These are phyloP conservation scores for Calonectria pseudoreteaudii DNA, from an alignment of 2,329 filamentous ascomycete species.

Conservation along the genomic window DNA sequence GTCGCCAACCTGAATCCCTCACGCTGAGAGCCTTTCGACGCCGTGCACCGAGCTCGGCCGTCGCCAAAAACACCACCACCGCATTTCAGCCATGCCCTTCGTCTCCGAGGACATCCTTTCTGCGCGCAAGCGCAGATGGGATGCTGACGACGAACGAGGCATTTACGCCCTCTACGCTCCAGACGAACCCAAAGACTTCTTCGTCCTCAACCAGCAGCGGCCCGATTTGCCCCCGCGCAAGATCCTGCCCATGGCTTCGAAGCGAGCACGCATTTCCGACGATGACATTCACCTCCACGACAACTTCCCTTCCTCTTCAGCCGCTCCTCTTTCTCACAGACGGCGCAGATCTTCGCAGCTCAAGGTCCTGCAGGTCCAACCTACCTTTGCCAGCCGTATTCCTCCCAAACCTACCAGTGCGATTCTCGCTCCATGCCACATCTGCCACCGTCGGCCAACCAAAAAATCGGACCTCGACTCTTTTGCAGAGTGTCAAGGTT, in stretches of 20 bases:
- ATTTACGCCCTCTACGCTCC: slow-evolving; percentile 41
- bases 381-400: slow-evolving; percentile 22
- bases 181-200: slow-evolving; percentile 42
- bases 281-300: slow-evolving; percentile 36
- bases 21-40: slow-evolving; percentile 26
- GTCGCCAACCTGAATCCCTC: slow-evolving; percentile 13
- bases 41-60: slow-evolving; percentile 13
- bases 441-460: slow-evolving; percentile 74
- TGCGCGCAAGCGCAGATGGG: slow-evolving; percentile 51
- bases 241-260: slow-evolving; percentile 44
- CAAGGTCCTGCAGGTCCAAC: slow-evolving; percentile 36
- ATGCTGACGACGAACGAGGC: slow-evolving; percentile 40
- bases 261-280: slow-evolving; percentile 46
- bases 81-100: slow-evolving; percentile 48
- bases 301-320: slow-evolving; percentile 11
- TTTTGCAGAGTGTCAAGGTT: slow-evolving; percentile 73
- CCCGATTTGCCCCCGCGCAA: slow-evolving; percentile 44
- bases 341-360: slow-evolving; percentile 43
- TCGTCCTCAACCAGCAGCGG: slow-evolving; percentile 41
- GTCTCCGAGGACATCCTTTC: slow-evolving; percentile 47
- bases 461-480: slow-evolving; percentile 75
- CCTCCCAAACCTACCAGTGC: slow-evolving; percentile 29
- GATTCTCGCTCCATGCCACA: slow-evolving; percentile 69
- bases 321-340: slow-evolving; percentile 33
- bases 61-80: background rate